Evolutionary conservation across 1,284 basidiomycete species (phyloP), one percentile per base, ranked within the genome.

Genomic region (Inonotus hispidus): DNA sequence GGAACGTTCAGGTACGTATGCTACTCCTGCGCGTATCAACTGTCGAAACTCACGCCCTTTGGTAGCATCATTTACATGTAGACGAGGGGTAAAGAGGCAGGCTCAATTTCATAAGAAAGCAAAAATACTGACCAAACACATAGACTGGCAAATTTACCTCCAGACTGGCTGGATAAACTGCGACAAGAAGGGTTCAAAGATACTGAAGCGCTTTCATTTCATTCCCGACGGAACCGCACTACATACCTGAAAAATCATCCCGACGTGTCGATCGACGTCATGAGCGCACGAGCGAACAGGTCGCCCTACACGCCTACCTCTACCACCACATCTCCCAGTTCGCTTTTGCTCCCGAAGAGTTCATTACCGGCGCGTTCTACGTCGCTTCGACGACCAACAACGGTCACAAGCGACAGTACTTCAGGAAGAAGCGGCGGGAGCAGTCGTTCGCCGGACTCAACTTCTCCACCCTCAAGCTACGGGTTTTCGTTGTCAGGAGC

Each of bases 1-100:
- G 83, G 82, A 89, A 88, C 70, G 86, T 90, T 66, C 84, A 87
- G 79, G 87, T 85, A 69, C 55, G 83, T 71, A 50, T 23, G 37
- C n/a, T 16, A 25, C 23, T 45, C n/a, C 47, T 16, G n/a, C 19
- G 25, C 37, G 14, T 23, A 19, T 50, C 38, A 11, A 13, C 35
- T 46, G 49, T 58, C 46, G 53, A 25, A 52, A 64, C 58, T 64
- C 53, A 59, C 53, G 29, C 57, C 29, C 59, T 16, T 56, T 16
- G 56, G 16, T 57, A 90, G 87, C 89, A 91, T 68, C 81, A 90
- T 69, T 81, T 91, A 19, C 88, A 91, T 69, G 87, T 91, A 35
- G 87, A 91, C 68, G 89, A 90, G 72, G 82, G 77, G 82, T 88
- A 69, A 64, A 35, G 32, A 14, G 10, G 23, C 21, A 23, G 5